Evolutionary conservation across 1,284 basidiomycete species (phyloP), one percentile per base, ranked within the genome.

Genomic region (Golubevia pallescens): DNA sequence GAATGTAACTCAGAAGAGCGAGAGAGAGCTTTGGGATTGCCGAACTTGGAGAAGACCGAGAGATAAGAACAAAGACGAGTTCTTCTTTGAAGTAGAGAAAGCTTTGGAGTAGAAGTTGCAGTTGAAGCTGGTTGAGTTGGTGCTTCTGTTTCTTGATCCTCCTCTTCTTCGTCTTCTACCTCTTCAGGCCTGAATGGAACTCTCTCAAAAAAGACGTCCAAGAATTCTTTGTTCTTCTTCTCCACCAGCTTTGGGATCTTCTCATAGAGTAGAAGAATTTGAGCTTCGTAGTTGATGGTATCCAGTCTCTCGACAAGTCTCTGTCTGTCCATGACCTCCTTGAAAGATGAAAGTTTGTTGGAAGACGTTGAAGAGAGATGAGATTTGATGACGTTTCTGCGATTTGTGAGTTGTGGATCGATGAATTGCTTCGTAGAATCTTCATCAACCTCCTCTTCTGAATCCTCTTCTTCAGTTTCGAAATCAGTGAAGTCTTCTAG

Each of bases 1-100:
- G 86, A 67, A 65, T 90, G 90, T 16, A 99, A 88, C 0, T 89
- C 89, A 8, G 91, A 89, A 0, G 93, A 90, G 2, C 90, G 89
- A 77, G 90, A 90, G 0, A 97, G 88, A 0, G 93, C 93, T 86
- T 94, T 95, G 8, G 95, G 95, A 80, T 97, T 97, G 75, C 88
- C 88, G 83, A 99, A 93, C 84, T 94, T 95, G 65, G 92, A 89
- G 81, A 98, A 93, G 1, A 99, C 88, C 38, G 90, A 90, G 24
- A 99, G 90, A 10, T 38, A 38, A 38, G 34, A 38, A 10, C 34
- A 38, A 10, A 38, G 34, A 38, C 34, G 34, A 38, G 34, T 5
- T 38, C 34, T 4, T 38, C 42, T 48, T 48, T 48, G 42, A 48
- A 48, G 42, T 16, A 48, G 16, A 48, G 42, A 48, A 13, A 48